These are phyloP conservation scores for Alternaria dauci DNA, from an alignment of 2,329 filamentous ascomycete genomes.

Conservation along the genomic window DNA sequence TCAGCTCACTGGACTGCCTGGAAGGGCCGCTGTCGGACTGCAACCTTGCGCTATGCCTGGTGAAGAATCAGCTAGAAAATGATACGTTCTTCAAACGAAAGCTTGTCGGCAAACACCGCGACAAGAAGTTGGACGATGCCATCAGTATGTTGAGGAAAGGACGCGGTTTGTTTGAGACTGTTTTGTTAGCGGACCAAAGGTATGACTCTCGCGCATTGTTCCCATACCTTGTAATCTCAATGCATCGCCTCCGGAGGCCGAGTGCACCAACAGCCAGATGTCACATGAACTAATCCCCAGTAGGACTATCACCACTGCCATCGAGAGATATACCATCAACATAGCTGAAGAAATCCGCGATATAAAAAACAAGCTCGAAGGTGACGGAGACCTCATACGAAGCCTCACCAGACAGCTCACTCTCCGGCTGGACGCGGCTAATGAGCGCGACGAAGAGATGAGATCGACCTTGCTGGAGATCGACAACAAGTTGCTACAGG, in stretches of 20 bases:
- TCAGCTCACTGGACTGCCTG: neutral
- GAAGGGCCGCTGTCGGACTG: neutral
- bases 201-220: neutral
- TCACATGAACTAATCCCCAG: accelerated
- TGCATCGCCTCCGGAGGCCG: neutral
- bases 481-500: neutral
- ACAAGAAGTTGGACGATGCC: neutral
- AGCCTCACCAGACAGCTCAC: neutral
- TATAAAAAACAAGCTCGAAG: neutral
- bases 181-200: neutral
- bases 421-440: neutral
- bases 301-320: neutral
- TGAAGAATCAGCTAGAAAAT: neutral
- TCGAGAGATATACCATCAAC: neutral
- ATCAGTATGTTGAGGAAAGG: neutral
- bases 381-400: neutral
- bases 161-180: neutral
- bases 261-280: neutral
- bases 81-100: neutral
- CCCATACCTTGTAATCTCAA: neutral
- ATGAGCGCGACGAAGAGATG: neutral
- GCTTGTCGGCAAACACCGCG: neutral
- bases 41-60: neutral
- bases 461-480: neutral
- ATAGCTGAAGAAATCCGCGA: neutral